Evolutionary conservation across 495 filamentous ascomycete genomes (phyloP).

Genomic region (Melanomma pulvis-pyrius): DNA sequence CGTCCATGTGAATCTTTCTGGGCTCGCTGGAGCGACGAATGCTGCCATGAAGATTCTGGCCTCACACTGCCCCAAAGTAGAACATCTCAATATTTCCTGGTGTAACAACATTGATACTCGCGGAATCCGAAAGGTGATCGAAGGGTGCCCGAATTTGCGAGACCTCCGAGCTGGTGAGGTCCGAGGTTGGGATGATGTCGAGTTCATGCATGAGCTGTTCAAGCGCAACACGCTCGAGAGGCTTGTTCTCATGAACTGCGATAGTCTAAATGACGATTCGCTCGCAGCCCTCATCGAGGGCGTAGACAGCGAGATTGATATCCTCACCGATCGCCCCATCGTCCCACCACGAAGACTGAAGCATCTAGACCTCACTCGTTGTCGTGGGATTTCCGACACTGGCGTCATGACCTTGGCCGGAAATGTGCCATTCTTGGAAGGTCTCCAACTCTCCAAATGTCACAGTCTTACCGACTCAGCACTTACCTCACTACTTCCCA

Average conservation of each 20-base stretch:
- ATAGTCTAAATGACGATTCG: slow-evolving; percentile 71
- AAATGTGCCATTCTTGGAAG: slow-evolving; percentile 78
- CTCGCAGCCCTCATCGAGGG: slow-evolving; percentile 76
- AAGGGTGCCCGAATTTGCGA: slow-evolving; percentile 69
- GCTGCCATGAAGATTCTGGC: slow-evolving; percentile 85
- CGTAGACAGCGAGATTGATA: slow-evolving; percentile 70
- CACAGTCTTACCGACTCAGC: slow-evolving; percentile 70
- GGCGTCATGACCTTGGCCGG: slow-evolving; percentile 68
- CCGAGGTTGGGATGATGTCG: slow-evolving; percentile 70
- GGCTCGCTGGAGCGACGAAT: slow-evolving; percentile 78
- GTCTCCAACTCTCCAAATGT: slow-evolving; percentile 77
- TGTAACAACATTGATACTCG: slow-evolving; percentile 81
- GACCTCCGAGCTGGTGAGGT: slow-evolving; percentile 86
- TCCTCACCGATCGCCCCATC: slow-evolving; percentile 71
- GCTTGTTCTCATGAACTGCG: slow-evolving; percentile 75
- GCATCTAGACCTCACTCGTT: slow-evolving; percentile 84
- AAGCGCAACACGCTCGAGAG: slow-evolving; percentile 78
- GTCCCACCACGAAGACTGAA: slow-evolving; percentile 78
- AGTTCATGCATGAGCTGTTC: slow-evolving; percentile 72
- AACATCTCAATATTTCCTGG: slow-evolving; percentile 88
- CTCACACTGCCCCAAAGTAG: slow-evolving; percentile 76
- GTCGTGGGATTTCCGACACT: slow-evolving; percentile 67
- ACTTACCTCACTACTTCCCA: slow-evolving; percentile 71
- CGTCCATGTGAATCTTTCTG: slow-evolving; percentile 80
- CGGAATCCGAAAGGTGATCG: slow-evolving; percentile 73